Percentiles rank a stretch among this genome's conserved stretches.
These are phyloP conservation scores for Coffea humblotiana DNA, from an alignment of 305 asterid genomes.

Conservation along the genomic window DNA sequence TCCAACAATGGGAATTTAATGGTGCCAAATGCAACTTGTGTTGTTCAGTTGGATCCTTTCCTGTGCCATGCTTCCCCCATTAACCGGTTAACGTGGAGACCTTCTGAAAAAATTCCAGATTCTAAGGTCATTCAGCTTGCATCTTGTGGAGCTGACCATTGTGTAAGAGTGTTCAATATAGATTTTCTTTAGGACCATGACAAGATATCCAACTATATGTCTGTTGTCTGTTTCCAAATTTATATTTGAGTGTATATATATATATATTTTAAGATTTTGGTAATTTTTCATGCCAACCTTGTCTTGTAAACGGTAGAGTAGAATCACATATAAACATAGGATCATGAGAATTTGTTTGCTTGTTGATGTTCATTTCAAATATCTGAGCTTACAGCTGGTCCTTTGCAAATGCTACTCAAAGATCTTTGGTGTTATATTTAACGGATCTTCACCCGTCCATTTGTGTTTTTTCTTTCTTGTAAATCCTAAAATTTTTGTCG, in stretches of 20 bases:
- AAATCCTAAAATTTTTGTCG: background rate
- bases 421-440: too few species aligned
- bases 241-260: background rate
- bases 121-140: slow-evolving; percentile 59
- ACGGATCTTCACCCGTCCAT: background rate
- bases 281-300: background rate
- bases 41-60: slow-evolving; percentile 55
- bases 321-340: background rate
- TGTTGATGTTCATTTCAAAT: background rate
- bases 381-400: background rate
- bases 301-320: background rate
- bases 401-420: background rate
- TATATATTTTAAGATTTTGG: background rate
- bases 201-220: too few species aligned
- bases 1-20: slow-evolving; percentile 24
- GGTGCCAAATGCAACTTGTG: slow-evolving; percentile 41
- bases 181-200: slow-evolving; percentile 3
- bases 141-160: slow-evolving; percentile 91
- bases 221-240: slow-evolving; percentile 1
- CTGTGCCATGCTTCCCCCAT: slow-evolving; percentile 83
- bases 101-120: slow-evolving; percentile 39
- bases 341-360: background rate
- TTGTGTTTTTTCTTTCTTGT: background rate
- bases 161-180: slow-evolving; percentile 71
- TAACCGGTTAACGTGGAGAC: slow-evolving; percentile 68